Conservation (phyloP, 441 rosid genomes). For the Oxalis stricta region DNA sequence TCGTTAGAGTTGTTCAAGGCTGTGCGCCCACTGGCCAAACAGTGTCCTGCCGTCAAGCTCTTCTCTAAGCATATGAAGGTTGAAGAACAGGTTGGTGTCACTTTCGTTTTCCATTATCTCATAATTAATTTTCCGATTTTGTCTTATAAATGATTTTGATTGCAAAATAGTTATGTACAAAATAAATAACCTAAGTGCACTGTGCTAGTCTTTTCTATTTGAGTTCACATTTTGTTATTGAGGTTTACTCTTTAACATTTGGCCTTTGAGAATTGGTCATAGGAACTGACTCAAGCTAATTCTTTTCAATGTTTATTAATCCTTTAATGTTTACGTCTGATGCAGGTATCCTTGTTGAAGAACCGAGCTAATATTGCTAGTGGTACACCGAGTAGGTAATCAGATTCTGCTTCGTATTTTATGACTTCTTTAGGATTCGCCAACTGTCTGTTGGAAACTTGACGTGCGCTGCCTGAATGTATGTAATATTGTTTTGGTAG, state of each 20-base stretch:
- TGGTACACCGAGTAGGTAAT: slow-evolving; percentile 83
- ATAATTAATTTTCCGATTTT: not conserved
- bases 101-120: not conserved
- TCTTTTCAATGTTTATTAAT: not conserved
- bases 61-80: slow-evolving; percentile 84
- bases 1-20: slow-evolving; percentile 60
- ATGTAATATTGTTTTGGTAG: too few species aligned
- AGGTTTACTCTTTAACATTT: too few species aligned
- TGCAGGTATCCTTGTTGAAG: slow-evolving; percentile 57
- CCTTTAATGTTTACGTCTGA: not conserved
- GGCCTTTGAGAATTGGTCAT: too few species aligned
- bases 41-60: slow-evolving; percentile 58
- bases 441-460: too few species aligned
- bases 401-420: not conserved
- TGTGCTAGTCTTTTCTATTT: too few species aligned
- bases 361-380: slow-evolving; percentile 67
- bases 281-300: not conserved
- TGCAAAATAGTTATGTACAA: too few species aligned
- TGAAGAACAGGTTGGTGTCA: slow-evolving; percentile 58
- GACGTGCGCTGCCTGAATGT: too few species aligned
- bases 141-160: not conserved
- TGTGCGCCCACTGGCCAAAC: slow-evolving; percentile 41
- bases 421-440: not conserved
- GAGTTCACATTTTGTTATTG: too few species aligned
- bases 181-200: too few species aligned